These are phyloP conservation scores for Akebia trifoliata DNA, from an alignment of 164 flowering plant species.

Conservation along the genomic window DNA sequence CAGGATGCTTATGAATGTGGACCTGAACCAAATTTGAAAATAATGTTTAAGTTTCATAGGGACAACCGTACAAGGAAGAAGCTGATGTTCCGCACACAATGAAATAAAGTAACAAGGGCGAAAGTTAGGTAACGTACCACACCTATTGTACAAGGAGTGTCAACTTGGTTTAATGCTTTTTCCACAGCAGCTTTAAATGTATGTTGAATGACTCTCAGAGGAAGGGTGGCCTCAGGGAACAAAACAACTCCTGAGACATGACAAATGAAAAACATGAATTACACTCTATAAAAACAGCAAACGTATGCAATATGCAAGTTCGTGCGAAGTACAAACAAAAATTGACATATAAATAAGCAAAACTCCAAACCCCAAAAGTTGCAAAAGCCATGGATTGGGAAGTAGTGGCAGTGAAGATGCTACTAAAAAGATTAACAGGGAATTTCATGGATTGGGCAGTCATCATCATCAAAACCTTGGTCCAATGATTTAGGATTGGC, in stretches of 20 bases:
- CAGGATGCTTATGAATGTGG: conserved; percentile 38
- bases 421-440: too few relatives aligned
- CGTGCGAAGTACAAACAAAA: neutral
- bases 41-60: too few relatives aligned
- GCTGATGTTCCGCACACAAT: neutral
- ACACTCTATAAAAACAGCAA: neutral
- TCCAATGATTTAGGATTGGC: too few relatives aligned
- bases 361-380: too few relatives aligned
- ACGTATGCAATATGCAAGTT: neutral
- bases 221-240: conserved; percentile 89
- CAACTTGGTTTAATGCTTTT: conserved; percentile 60
- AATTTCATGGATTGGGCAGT: too few relatives aligned
- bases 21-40: conserved; percentile 40
- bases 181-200: conserved; percentile 64
- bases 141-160: conserved; percentile 67
- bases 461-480: too few relatives aligned
- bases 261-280: neutral
- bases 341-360: too few relatives aligned
- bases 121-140: conserved; percentile 58
- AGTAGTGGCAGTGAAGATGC: too few relatives aligned
- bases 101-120: conserved; percentile 4
- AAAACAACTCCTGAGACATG: conserved; percentile 67
- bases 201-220: conserved; percentile 66
- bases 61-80: neutral
- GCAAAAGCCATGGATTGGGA: too few relatives aligned